A percentile compares a stretch with the other conserved stretches of the same genome.
These are phyloP conservation scores for Leishmania martiniquensis DNA, from an alignment of 208 protist species.

Conservation along the genomic window DNA sequence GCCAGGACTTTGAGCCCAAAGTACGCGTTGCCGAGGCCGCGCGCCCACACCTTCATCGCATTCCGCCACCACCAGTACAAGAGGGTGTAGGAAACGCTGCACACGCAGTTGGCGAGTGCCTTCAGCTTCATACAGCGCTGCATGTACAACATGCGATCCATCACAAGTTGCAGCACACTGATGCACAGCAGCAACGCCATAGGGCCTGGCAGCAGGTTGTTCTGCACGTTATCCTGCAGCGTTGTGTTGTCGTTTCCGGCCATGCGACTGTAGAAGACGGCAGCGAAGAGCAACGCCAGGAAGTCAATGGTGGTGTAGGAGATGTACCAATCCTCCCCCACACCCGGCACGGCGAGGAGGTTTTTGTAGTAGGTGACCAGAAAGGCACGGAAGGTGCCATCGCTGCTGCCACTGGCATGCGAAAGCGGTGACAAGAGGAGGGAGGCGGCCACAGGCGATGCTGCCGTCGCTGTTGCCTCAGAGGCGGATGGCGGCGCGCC, in stretches of 20 bases:
- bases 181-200: slow-evolving; percentile 71
- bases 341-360: slow-evolving; percentile 40
- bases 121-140: slow-evolving; percentile 49
- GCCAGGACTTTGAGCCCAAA: slow-evolving; percentile 55
- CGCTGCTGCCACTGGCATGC: not conserved
- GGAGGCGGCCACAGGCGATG: not conserved
- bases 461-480: slow-evolving; percentile 6
- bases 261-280: slow-evolving; percentile 61
- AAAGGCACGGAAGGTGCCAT: not conserved
- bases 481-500: slow-evolving; percentile 20
- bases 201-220: slow-evolving; percentile 73
- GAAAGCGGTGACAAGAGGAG: not conserved
- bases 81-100: slow-evolving; percentile 43
- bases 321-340: slow-evolving; percentile 70
- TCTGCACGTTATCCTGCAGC: slow-evolving; percentile 66
- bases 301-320: slow-evolving; percentile 57
- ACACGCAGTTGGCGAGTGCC: slow-evolving; percentile 44
- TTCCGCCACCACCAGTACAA: slow-evolving; percentile 66
- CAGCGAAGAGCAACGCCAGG: slow-evolving; percentile 51
- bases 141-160: slow-evolving; percentile 82
- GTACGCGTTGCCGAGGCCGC: slow-evolving; percentile 43
- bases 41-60: slow-evolving; percentile 22
- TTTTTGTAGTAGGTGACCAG: slow-evolving; percentile 34
- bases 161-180: slow-evolving; percentile 60
- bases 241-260: slow-evolving; percentile 33